Percentiles rank a stretch among this genome's conserved stretches.
Conservation (phyloP, 2,329 filamentous ascomycete species). For the Phyllosticta capitalensis region DNA sequence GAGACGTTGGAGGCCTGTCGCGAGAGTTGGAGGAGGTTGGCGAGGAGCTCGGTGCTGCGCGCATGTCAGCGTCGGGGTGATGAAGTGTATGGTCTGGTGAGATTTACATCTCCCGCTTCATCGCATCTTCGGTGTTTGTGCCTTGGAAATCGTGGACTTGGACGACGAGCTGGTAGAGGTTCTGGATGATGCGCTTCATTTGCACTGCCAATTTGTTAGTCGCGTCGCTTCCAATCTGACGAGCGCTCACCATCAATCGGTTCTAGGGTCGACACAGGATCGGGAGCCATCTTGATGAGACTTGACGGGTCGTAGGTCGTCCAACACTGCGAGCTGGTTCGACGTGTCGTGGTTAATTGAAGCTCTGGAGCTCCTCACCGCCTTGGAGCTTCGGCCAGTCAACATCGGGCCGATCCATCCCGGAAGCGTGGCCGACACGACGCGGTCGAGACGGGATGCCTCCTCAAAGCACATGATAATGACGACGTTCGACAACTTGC, state of each 20-base stretch:
- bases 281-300: constrained; percentile 3
- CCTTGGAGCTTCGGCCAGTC: constrained; percentile 1
- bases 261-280: background rate
- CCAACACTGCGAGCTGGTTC: background rate
- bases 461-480: background rate
- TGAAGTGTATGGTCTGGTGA: background rate
- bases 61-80: background rate
- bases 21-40: constrained; percentile 45
- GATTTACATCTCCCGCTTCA: constrained; percentile 49
- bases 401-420: constrained; percentile 5
- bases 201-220: constrained; percentile 31
- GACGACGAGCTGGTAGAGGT: constrained; percentile 50
- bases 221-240: background rate
- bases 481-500: constrained; percentile 1
- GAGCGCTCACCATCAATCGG: constrained; percentile 21
- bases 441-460: background rate
- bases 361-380: constrained; percentile 10
- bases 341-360: background rate
- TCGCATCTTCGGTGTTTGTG: constrained; percentile 45
- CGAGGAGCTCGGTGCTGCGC: constrained; percentile 31
- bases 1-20: constrained; percentile 39
- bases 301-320: background rate
- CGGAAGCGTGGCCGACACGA: background rate
- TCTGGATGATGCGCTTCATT: constrained; percentile 52
- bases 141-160: constrained; percentile 53